A percentile compares a stretch with the other conserved stretches of the same genome.
Conservation (phyloP, 1,139 yeast species). For the Geotrichum phurueaensis region DNA sequence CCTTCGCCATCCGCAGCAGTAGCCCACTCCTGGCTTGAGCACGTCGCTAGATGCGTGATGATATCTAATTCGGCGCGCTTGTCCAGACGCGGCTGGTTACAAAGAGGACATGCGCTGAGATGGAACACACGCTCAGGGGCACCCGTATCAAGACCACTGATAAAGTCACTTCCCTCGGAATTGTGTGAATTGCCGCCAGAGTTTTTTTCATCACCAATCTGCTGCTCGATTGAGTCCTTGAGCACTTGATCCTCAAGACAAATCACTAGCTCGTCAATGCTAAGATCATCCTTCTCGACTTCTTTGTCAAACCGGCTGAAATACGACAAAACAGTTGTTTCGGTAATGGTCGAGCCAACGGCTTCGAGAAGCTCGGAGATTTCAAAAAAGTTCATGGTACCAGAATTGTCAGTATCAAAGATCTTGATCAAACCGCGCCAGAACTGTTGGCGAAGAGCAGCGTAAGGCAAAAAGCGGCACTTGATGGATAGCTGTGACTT, state of each 20-base stretch:
- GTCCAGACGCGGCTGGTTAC: slow-evolving; percentile 55
- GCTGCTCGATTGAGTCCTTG: slow-evolving; percentile 23
- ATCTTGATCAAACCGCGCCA: slow-evolving; percentile 62
- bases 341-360: slow-evolving; percentile 53
- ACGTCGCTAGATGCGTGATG: slow-evolving; percentile 78
- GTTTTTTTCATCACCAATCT: neutral
- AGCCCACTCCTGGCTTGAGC: slow-evolving; percentile 75
- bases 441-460: slow-evolving; percentile 55
- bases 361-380: slow-evolving; percentile 55
- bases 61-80: slow-evolving; percentile 58
- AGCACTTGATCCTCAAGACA: slow-evolving; percentile 43
- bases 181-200: neutral
- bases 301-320: slow-evolving; percentile 43
- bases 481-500: slow-evolving; percentile 54
- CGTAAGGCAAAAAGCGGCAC: slow-evolving; percentile 65
- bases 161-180: neutral
- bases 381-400: slow-evolving; percentile 49
- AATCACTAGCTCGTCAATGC: slow-evolving; percentile 52
- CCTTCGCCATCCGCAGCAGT: neutral
- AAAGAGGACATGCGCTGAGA: slow-evolving; percentile 69
- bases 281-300: slow-evolving; percentile 49
- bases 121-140: slow-evolving; percentile 44
- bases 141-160: neutral
- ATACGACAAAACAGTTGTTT: slow-evolving; percentile 42
- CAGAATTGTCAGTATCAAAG: slow-evolving; percentile 44